Percentiles rank a stretch among this genome's conserved stretches.
Evolutionary conservation across 352 stramenopile species (phyloP).

Genomic region (Blastocystis sp.): DNA sequence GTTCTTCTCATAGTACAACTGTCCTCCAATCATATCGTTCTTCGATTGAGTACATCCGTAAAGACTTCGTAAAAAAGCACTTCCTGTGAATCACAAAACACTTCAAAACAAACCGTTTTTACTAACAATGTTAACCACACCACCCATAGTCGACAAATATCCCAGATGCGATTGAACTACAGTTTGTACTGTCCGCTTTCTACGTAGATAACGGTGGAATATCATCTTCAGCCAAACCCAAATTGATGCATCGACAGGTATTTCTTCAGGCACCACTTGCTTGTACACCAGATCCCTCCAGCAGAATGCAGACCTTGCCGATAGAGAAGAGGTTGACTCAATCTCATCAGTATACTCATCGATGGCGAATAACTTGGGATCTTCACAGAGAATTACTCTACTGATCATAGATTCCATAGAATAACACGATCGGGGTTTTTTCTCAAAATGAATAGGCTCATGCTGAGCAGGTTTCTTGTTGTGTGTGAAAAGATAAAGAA

Average conservation of each 20-base stretch:
- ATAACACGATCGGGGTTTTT: conserved; percentile 24
- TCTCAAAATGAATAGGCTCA: conserved; percentile 17
- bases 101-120: background rate
- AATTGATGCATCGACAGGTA: background rate
- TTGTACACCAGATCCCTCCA: background rate
- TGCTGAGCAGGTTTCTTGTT: background rate
- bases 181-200: background rate
- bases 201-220: too few species aligned
- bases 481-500: conserved; percentile 23
- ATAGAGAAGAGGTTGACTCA: background rate
- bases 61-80: background rate
- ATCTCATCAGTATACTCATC: conserved; percentile 42
- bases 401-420: background rate
- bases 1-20: conserved; percentile 6
- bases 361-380: conserved; percentile 1
- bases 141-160: background rate
- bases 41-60: background rate
- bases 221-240: background rate
- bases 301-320: background rate
- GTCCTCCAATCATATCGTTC: background rate
- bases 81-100: background rate
- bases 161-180: background rate
- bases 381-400: background rate
- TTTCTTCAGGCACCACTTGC: background rate
- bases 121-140: background rate